Base-by-base conservation (phyloP, 179 eudicot species). In the Spinacia oleracea region DNA sequence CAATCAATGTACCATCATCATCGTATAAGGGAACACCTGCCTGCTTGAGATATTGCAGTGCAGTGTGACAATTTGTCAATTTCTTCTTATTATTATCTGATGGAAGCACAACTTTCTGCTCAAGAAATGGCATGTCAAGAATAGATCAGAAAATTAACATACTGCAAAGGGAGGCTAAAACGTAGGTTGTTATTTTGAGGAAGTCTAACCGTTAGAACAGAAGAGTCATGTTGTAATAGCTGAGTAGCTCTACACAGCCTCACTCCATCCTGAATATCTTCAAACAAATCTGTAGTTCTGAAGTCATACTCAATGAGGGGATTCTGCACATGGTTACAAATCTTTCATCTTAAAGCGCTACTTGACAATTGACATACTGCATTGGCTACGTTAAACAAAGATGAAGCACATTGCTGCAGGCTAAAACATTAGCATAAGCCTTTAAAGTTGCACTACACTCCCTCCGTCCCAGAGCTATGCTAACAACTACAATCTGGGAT, bases 201-300 rank as follows among this genome's bases (percentile, higher is more conserved):
- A 35, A 83, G 77, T 60, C 87, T 78, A 76, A 96, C 99, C 96
- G 50, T 79, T 80, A 96, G 89, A 83, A 91, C 84, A 40, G 94
- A 90, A 31, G 91, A 75, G 81, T 96, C 97, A 60, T 89, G 89
- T 73, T 83, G 89, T 81, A 96, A 80, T 78, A 96, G 96, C 78
- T 93, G 94, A 85, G 92, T 86, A 55, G 92, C 97, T 81, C 99
- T 89, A 84, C 94, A 96, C 53, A 96, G 91, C 79, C 92, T 87
- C 82, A 93, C 85, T 32, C 99, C 99, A 85, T 96, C 99, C 73
- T 83, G 89, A 53, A 96, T 88, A 86, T 93, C 99, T 80, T 82
- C 83, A 76, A 93, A 93, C 43, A 96, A 83, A 81, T 96, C 91
- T 59, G 72, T 85, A 62, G 90, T 86, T 79, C 78, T 89, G 89